Base-by-base conservation (phyloP, 495 filamentous ascomycete genomes). In the Aspergillus haitiensis region DNA sequence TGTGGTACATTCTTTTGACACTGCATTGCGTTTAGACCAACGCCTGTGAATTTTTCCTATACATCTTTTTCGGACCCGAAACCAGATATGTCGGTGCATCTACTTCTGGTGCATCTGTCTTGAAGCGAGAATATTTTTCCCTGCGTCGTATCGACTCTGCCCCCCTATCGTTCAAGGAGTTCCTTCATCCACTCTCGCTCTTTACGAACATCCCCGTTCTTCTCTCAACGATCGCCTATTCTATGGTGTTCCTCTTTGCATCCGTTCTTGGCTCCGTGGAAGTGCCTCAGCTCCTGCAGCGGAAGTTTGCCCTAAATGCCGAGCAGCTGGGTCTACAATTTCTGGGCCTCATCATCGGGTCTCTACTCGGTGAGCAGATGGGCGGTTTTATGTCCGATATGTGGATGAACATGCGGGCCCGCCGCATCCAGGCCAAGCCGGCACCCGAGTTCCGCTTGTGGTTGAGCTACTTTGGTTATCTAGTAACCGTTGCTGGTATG, bases 31-130 rank as follows among this genome's bases (percentile, higher is more conserved):
- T 50, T 6, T 40, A 83, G 81, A 82, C 72, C 48, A 85, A 85
- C 58, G 80, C 64, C 7, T 70, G 72, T 31, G 73, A 84, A 62
- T 77, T 84, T 48, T 65, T 86, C 35, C 64, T 81, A 2, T 85
- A 79, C 50, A 46, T 84, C 51, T 77, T 83, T 72, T 74, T 84
- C 58, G 78, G 80, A n/a, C 79, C 81, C 1, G 83, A 86, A 70
- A 83, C 83, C 8, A 80, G 77, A 40, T 85, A 84, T 55, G 66
- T 81, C 44, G 70, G 70, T 42, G 45, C 55, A 32, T 63, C 70
- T 21, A 52, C 69, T 1, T 35, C 68, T 6, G 60, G 70, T 8
- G 33, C 63, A 2, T 74, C 77, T 7, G 62, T 56, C 11, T 72
- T 78, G 64, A 74, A 76, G 47, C 70, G 70, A 40, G 63, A 80